Evolutionary conservation across 169 alveolate genomes (phyloP).

Genomic region (Theileria parva): DNA sequence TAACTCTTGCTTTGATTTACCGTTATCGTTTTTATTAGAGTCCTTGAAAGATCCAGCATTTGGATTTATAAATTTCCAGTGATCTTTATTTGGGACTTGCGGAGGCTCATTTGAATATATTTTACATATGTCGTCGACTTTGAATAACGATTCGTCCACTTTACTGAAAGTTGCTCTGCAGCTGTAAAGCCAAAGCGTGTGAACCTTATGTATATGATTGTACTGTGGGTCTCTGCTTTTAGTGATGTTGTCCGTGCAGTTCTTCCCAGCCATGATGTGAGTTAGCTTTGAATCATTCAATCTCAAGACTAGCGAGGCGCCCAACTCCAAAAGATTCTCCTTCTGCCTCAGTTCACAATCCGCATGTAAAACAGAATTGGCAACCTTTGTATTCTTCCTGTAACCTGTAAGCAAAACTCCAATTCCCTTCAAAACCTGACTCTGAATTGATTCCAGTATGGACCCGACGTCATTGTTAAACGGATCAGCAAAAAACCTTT

Average conservation of each 20-base stretch:
- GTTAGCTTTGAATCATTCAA: conserved; percentile 82
- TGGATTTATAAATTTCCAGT: conserved; percentile 79
- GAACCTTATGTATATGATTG: conserved; percentile 81
- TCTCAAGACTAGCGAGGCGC: conserved; percentile 80
- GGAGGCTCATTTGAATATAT: conserved; percentile 85
- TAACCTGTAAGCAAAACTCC: conserved; percentile 88
- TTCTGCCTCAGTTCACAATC: conserved; percentile 88
- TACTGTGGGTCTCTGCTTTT: conserved; percentile 76
- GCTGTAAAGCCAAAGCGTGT: conserved; percentile 88
- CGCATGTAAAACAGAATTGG: conserved; percentile 75
- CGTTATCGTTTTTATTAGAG: conserved; percentile 53
- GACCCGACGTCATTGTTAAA: conserved; percentile 83
- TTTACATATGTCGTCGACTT: conserved; percentile 85
- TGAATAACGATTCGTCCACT: conserved; percentile 76
- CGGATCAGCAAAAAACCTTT: conserved; percentile 82
- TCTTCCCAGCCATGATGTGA: conserved; percentile 87
- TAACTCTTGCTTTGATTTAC: conserved; percentile 60
- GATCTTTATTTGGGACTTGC: conserved; percentile 84
- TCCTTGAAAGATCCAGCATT: conserved; percentile 29
- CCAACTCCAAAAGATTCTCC: conserved; percentile 84
- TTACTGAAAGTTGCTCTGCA: conserved; percentile 86
- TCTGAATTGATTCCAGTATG: conserved; percentile 77
- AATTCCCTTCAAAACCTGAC: conserved; percentile 75
- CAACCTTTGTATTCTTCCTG: conserved; percentile 81
- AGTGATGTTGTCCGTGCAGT: conserved; percentile 84